Base-by-base conservation (phyloP, 2,329 filamentous ascomycete species). In the Fusarium devonianum region DNA sequence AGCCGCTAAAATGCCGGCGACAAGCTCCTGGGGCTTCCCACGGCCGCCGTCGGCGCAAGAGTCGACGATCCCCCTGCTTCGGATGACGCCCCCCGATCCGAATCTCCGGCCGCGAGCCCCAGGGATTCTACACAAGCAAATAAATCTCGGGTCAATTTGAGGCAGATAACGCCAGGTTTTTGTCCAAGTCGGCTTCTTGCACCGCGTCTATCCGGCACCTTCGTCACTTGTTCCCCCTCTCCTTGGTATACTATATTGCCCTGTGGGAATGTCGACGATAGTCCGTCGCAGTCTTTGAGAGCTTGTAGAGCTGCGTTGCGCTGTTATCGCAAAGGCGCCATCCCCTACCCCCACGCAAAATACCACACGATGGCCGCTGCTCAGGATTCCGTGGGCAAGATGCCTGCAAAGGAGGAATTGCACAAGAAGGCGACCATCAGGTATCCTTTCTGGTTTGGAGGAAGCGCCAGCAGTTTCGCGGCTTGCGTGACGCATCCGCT, bases 361-460 rank as follows among this genome's bases (percentile, higher is more conserved):
- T 3, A 12, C n/a, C 30, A 46, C 50, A 47, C 38, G 47, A 66
- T 67, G 62, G 55, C 54, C 14, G 44, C 51, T 23, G 43, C 55
- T 25, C 45, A 58, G 21, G 49, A 53, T 28, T 38, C 59, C 22
- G 47, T 60, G 36, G 42, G 17, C 53, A 60, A 62, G 16, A 37
- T 46, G 51, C 46, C 58, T 29, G 52, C 45, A 12, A 58, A 57
- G 49, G 35, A 37, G 19, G 55, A 60, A 32, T 53, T 59, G 39
- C 65, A 66, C 62, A 73, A 75, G 66, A 75, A 75, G 56, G 66
- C 69, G 22, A 59, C 75, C 3, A 69, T 81, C 30, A 74, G 75
- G 53, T 93, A 93, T 75, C 89, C 89, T 8, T 93, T 93, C 74
- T 97, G 93, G 94, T 97, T 99, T 72, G 94, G 94, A 58, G 94